phyloP scores from a whole-genome alignment of 441 rosid species.

The Kokia cookei region DNA sequence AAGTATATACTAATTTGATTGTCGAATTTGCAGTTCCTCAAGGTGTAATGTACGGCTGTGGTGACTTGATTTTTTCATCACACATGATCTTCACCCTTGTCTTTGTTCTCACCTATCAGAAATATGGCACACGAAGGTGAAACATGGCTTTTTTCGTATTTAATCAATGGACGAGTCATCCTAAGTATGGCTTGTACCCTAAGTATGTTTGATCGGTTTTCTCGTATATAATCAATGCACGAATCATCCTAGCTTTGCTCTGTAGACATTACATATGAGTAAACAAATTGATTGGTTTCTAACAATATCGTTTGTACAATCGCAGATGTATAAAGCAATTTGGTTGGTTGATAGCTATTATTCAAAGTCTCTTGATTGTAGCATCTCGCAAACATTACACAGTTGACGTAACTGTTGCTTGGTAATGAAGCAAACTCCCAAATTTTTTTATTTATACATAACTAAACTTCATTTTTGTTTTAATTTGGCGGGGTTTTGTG shows the following conservation, averaged over 20 bases:
- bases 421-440: constrained; percentile 34
- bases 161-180: background rate
- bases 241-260: background rate
- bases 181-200: background rate
- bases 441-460: background rate
- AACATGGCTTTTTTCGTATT: background rate
- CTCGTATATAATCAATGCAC: background rate
- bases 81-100: constrained; percentile 97
- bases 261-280: background rate
- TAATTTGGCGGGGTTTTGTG: constrained; percentile 12
- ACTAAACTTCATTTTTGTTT: background rate
- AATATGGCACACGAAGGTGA: constrained; percentile 91
- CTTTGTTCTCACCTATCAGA: constrained; percentile 90
- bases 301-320: background rate
- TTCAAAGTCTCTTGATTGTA: constrained; percentile 83
- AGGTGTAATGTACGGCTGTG: constrained; percentile 87
- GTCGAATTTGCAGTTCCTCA: constrained; percentile 71
- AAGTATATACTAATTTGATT: constrained; percentile 19
- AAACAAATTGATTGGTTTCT: background rate
- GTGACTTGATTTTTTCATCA: constrained; percentile 97
- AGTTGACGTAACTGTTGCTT: constrained; percentile 91
- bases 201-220: background rate
- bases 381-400: constrained; percentile 98
- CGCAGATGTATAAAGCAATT: constrained; percentile 76
- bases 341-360: constrained; percentile 71